Base-by-base conservation (phyloP, 176 grass and related monocot species). In the Echinochloa phyllopogon region DNA sequence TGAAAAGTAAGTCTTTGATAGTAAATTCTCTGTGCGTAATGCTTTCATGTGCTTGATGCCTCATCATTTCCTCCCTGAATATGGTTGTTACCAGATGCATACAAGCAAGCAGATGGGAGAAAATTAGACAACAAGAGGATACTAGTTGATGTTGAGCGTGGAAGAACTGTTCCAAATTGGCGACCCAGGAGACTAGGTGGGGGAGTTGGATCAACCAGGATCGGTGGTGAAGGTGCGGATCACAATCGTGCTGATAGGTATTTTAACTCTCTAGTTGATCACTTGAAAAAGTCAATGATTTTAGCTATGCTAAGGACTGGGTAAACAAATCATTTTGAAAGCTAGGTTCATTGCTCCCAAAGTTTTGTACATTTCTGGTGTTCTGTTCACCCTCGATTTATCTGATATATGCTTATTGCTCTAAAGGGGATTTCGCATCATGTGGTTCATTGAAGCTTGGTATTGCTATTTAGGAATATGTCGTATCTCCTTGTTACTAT, bases 151-250 rank as follows among this genome's bases (percentile, higher is more conserved):
- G 96, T 99, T 42, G 96, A 99, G 78, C 93, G 93, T 72, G 96
- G 96, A 77, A 95, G 96, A 89, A 96, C 93, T 61, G 93, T 99
- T 71, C 93, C 93, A 42, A 92, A 96, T 89, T 98, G 93, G 96
- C 91, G 86, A 8, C 96, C 96, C 38, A 88, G 86, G 87, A 95
- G 96, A 51, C 92, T 99, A 81, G 96, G 93, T 89, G 96, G 96
- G 74, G 93, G 96, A 79, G 91, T 99, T 92, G 96, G 96, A 67
- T 92, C 93, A 79, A 99, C 87, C 90, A 93, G 96, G 76, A 94
- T 88, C 29, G 85, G 84, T 72, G 86, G 83, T 72, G 87, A 85
- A 87, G 87, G 87, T 66, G 77, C 58, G 67, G 74, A 83, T 39
- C 86, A 87, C 61, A 88, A 88, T 62, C 21, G 50, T 58, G 69